phyloP scores from a whole-genome alignment of 148 eudicot genomes.

The Rhododendron vialii region DNA sequence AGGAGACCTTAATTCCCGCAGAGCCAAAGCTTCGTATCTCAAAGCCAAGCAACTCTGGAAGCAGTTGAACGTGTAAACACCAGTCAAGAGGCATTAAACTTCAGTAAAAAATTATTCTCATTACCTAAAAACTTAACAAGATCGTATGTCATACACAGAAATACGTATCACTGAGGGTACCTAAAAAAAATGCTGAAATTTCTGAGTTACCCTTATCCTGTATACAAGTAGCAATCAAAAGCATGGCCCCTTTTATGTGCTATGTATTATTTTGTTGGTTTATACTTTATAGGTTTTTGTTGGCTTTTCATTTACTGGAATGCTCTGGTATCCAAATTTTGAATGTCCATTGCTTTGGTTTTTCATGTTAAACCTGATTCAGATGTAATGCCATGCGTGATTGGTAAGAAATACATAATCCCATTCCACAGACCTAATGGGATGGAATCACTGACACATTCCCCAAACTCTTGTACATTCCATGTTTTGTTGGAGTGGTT shows the following conservation, averaged over 20 bases:
- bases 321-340: not conserved
- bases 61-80: not conserved
- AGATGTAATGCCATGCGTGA: not conserved
- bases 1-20: constrained; percentile 44
- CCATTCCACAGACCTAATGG: not conserved
- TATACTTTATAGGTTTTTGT: not conserved
- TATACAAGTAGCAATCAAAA: not conserved
- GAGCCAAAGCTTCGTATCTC: constrained; percentile 74
- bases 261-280: not conserved
- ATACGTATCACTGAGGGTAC: not conserved
- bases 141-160: not conserved
- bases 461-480: not conserved
- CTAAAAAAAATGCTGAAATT: not conserved
- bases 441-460: not conserved
- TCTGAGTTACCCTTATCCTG: not conserved
- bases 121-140: not conserved
- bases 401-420: not conserved
- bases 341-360: not conserved
- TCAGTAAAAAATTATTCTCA: not conserved
- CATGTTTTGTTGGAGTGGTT: not conserved
- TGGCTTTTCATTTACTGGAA: not conserved
- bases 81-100: not conserved
- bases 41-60: constrained; percentile 78
- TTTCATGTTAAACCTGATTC: not conserved
- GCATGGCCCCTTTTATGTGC: not conserved